phyloP scores from a whole-genome alignment of 768 basidiomycete species.

The Crucibulum laeve region DNA sequence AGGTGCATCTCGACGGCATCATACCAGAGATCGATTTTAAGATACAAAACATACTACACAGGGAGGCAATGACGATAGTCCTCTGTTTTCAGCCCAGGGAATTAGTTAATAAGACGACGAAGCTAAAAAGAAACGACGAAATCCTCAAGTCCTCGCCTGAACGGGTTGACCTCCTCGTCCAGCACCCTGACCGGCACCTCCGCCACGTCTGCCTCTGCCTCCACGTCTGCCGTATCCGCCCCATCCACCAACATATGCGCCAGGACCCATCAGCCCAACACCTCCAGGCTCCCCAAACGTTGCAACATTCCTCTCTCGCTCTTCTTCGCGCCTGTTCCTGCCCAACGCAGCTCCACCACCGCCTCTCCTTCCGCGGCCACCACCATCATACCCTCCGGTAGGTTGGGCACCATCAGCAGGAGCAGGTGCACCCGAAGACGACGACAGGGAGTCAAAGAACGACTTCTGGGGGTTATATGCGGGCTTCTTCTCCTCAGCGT shows the following conservation, averaged over 20 bases:
- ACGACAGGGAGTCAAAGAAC: conserved; percentile 73
- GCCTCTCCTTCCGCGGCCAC: conserved; percentile 34
- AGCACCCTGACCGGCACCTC: conserved; percentile 21
- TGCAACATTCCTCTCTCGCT: conserved; percentile 78
- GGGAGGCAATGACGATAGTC: too few species aligned
- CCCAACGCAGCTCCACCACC: conserved; percentile 48
- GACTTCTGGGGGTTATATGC: conserved; percentile 78
- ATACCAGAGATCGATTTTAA: too few species aligned
- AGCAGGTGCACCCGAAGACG: conserved; percentile 21
- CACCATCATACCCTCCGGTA: conserved; percentile 28
- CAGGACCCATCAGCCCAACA: conserved; percentile 72
- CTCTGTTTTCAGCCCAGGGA: too few species aligned
- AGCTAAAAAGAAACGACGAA: too few species aligned
- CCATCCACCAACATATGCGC: conserved; percentile 77
- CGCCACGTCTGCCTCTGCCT: conserved; percentile 30
- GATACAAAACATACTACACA: too few species aligned
- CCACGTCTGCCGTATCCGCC: conserved; percentile 60
- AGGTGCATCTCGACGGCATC: too few species aligned
- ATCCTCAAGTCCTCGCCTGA: conserved; percentile 10
- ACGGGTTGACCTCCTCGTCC: conserved; percentile 13
- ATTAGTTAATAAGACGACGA: too few species aligned
- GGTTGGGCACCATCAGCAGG: conserved; percentile 30
- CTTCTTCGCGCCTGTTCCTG: conserved; percentile 74
- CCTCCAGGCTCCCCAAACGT: conserved; percentile 87
- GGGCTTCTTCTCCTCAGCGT: conserved; percentile 25